Conservation (phyloP, 257 asterid species). For the Solanum pimpinellifolium region DNA sequence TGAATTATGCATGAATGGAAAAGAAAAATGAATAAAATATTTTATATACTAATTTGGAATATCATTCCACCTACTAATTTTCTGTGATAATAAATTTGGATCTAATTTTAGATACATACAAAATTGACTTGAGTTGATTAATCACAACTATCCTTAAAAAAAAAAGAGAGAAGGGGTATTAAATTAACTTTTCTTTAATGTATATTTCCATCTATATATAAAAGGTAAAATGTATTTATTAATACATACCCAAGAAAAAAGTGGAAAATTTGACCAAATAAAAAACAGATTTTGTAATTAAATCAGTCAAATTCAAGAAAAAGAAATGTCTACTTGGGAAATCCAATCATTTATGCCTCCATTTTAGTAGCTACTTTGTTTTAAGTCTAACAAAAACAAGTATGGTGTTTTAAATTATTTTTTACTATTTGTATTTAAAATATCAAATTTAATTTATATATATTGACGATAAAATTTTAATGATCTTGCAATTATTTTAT, state of each 20-base stretch:
- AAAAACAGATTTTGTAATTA: background rate
- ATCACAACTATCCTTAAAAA: background rate
- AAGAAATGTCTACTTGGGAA: background rate
- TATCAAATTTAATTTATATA: background rate
- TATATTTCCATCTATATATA: background rate
- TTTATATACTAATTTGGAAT: background rate
- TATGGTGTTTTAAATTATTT: background rate
- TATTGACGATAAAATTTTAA: background rate
- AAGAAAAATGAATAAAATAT: background rate
- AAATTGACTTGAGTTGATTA: background rate
- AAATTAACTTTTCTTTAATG: background rate
- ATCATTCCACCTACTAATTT: background rate
- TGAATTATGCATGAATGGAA: background rate
- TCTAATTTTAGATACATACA: background rate
- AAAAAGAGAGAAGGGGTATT: background rate
- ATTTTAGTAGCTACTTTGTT: background rate
- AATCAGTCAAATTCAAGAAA: background rate
- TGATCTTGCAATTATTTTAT: background rate
- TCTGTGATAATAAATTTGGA: background rate
- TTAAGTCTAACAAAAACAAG: background rate
- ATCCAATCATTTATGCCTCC: background rate
- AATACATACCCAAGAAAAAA: background rate
- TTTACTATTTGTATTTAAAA: slow-evolving; percentile 8
- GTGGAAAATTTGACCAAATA: background rate
- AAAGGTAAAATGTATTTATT: background rate